Evolutionary conservation across 2,329 filamentous ascomycete species (phyloP).

Genomic region (Epicoccum sorghinum): DNA sequence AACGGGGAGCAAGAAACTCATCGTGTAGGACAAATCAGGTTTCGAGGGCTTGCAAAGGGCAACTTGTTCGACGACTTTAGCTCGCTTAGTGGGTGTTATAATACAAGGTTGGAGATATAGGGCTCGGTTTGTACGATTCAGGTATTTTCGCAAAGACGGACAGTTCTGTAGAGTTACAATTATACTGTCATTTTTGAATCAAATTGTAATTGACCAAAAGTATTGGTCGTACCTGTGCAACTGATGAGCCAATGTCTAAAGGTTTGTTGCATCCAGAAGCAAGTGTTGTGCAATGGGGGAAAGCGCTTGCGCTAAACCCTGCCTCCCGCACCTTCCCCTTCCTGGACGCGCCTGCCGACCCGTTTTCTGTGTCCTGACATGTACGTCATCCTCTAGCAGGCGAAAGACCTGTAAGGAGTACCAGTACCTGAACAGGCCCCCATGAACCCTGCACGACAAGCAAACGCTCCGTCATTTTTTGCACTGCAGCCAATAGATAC

Average conservation of each 20-base stretch:
- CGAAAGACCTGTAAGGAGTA: not conserved
- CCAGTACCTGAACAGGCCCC: conserved; percentile 7
- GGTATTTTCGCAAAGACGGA: not conserved
- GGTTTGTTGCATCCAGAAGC: no score
- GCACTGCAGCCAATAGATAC: not conserved
- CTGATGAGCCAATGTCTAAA: no score
- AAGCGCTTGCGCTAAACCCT: no score
- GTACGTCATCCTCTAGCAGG: conserved; percentile 5
- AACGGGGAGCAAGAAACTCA: conserved; percentile 3
- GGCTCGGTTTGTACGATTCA: not conserved
- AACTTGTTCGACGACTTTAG: conserved; percentile 16
- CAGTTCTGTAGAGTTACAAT: no score
- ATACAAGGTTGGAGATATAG: conserved; percentile 32
- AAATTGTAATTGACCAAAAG: no score
- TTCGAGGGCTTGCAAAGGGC: conserved; percentile 11
- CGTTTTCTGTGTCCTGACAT: not conserved
- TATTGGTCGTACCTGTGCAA: no score
- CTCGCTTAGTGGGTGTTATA: conserved; percentile 32
- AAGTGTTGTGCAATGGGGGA: no score
- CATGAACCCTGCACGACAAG: not conserved
- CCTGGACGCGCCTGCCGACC: not conserved
- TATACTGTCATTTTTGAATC: no score
- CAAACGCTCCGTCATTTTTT: conserved; percentile 6
- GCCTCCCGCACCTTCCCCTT: not conserved
- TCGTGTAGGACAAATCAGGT: conserved; percentile 25